A percentile compares a stretch with the other conserved stretches of the same genome.
Conservation (phyloP, 495 filamentous ascomycete genomes). For the Podospora pseudopauciseta region DNA sequence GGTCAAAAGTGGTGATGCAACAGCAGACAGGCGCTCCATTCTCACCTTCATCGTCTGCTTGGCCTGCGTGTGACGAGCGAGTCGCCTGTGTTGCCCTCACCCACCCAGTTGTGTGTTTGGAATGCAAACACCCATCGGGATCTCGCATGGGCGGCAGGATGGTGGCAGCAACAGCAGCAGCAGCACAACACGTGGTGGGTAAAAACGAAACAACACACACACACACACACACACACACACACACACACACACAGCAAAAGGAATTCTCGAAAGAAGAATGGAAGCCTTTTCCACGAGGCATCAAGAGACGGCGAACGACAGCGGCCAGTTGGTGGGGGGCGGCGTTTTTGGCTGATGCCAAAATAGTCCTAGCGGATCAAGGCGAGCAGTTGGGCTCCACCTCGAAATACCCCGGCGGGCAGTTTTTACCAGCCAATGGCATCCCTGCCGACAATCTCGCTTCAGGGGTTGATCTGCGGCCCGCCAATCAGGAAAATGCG, state of each 20-base stretch:
- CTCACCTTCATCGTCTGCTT: background rate
- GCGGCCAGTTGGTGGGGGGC: background rate
- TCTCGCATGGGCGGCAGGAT: background rate
- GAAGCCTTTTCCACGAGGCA: conserved; percentile 6
- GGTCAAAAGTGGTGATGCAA: no score
- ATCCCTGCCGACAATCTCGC: conserved; percentile 29
- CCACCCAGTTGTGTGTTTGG: background rate
- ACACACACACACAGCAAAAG: background rate
- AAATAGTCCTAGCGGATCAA: conserved; percentile 1
- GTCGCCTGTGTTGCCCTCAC: background rate
- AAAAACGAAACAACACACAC: background rate
- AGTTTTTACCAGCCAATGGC: conserved; percentile 19
- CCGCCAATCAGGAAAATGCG: conserved; percentile 22
- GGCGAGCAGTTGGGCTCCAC: background rate
- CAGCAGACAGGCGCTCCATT: background rate
- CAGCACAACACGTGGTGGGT: background rate
- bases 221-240: background rate
- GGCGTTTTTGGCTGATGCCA: background rate
- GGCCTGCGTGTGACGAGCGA: background rate
- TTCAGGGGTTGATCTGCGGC: conserved; percentile 12
- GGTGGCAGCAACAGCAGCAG: background rate
- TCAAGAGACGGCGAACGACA: background rate
- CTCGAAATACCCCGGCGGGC: conserved; percentile 1
- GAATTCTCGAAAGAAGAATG: background rate
- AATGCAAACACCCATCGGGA: background rate